Conservation (phyloP, 2,329 filamentous ascomycete species). For the Didymella segeticola region DNA sequence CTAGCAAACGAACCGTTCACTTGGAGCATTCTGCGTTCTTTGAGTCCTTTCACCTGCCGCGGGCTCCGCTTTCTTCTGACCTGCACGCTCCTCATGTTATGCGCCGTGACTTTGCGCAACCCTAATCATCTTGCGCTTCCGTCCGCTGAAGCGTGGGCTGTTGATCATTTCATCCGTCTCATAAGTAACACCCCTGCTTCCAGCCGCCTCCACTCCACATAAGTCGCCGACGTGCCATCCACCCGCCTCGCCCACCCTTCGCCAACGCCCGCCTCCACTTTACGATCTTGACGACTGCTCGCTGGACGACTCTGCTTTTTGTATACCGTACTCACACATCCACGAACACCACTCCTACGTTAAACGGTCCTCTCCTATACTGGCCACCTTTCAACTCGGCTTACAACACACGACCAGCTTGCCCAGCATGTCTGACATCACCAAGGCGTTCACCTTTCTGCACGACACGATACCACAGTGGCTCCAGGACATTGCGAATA, state of each 20-base stretch:
- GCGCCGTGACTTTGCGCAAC: slow-evolving; percentile 35
- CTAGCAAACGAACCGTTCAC: slow-evolving; percentile 27
- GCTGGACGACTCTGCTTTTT: slow-evolving; percentile 20
- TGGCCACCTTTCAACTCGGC: slow-evolving; percentile 2
- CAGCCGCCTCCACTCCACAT: slow-evolving; percentile 34
- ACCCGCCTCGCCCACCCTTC: slow-evolving; percentile 20
- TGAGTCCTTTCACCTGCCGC: slow-evolving; percentile 24
- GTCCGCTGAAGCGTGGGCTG: slow-evolving; percentile 31
- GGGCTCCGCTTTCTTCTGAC: slow-evolving; percentile 21
- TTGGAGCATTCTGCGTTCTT: slow-evolving; percentile 27
- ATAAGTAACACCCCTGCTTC: slow-evolving; percentile 32
- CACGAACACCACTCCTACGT: slow-evolving; percentile 7
- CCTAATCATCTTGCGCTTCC: slow-evolving; percentile 32
- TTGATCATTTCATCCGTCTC: slow-evolving; percentile 37
- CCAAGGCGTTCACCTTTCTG: slow-evolving; percentile 48
- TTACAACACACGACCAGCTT: slow-evolving; percentile 1
- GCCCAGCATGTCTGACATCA: slow-evolving; percentile 47
- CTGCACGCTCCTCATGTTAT: slow-evolving; percentile 34
- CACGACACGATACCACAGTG: slow-evolving; percentile 49
- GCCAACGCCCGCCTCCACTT: slow-evolving; percentile 13
- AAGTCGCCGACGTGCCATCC: slow-evolving; percentile 21
- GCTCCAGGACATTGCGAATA: slow-evolving; percentile 40
- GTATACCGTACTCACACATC: neutral
- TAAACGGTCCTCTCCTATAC: neutral
- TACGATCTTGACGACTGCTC: slow-evolving; percentile 23